Base-by-base conservation (phyloP, 2,329 filamentous ascomycete species). In the Penicillium brevicompactum region DNA sequence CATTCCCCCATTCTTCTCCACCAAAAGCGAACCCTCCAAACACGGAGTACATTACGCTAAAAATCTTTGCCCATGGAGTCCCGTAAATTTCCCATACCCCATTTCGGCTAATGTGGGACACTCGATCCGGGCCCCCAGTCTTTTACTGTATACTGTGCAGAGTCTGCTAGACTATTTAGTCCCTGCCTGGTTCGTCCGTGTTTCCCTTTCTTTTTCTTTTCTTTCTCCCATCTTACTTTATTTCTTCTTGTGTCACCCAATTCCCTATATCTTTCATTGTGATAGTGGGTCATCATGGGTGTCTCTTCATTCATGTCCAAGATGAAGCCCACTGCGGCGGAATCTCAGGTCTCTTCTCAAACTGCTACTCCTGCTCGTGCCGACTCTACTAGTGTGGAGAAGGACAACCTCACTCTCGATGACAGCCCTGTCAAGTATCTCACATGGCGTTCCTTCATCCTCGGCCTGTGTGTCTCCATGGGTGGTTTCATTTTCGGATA, bases 401-500 rank as follows among this genome's bases (percentile, higher is more conserved):
- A 74, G 59, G 65, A 72, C 58, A 56, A 60, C 34, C 62, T 52
- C 40, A 63, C 64, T 8, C 59, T 74, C 42, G 74, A 78, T 59
- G 74, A 78, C 41, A 74, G 74, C 45, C 76, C 76, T 13, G 70
- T 78, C 58, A 69, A 71, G 34, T 74, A 76, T 46, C 54, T 79
- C 49, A 79, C 77, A 53, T 71, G 71, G 67, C 71, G 74, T 5
- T 74, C 76, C 0, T 70, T 77, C 56, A 67, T 76, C 55, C 72
- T 80, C 57, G 76, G 76, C 46, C 47, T 79, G 38, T 68, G 78
- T 53, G 76, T 78, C 41, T 78, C 76, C 5, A 79, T 80, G 74
- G 77, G 77, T 60, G 77, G 77, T 57, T 75, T 79, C 62, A 74
- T 78, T 54, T 78, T 78, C 61, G 76, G 76, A 59, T 78, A 78